A percentile compares a stretch with the other conserved stretches of the same genome.
phyloP scores from a whole-genome alignment of 345 rosid genomes.

The Eucalyptus regnans region DNA sequence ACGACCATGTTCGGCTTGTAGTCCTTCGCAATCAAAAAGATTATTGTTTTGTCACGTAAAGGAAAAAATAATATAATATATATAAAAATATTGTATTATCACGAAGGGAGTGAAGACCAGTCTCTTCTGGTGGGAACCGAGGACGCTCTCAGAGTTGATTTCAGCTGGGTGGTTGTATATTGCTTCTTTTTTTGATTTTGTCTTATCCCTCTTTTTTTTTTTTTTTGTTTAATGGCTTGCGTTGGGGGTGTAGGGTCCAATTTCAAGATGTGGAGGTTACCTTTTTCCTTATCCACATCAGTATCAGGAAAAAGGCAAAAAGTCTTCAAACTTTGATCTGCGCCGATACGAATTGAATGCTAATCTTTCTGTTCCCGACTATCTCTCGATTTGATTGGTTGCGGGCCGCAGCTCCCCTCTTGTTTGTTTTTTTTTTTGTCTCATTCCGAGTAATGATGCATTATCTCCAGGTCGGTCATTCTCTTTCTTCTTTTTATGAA shows the following conservation, averaged over 20 bases:
- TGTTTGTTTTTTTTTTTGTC: neutral
- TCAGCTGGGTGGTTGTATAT: neutral
- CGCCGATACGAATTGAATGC: neutral
- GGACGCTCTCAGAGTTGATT: neutral
- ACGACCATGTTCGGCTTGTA: neutral
- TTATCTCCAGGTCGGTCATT: neutral
- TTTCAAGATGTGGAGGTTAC: neutral
- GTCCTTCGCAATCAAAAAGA: neutral
- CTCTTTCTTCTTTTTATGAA: neutral
- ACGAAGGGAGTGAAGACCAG: neutral
- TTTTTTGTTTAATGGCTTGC: neutral
- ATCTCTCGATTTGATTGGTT: neutral
- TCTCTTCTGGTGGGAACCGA: neutral
- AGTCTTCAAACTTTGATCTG: neutral
- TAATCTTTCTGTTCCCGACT: neutral
- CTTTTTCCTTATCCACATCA: neutral
- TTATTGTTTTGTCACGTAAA: neutral
- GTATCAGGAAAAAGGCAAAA: too few species aligned
- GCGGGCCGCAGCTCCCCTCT: neutral
- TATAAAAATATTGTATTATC: neutral
- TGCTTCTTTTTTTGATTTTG: neutral
- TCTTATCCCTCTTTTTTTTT: neutral
- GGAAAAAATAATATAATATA: neutral
- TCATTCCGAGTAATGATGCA: neutral
- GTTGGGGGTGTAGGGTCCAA: neutral